These are phyloP conservation scores for Schoenoplectus tabernaemontani DNA, from an alignment of 202 grass and related monocot species.

Conservation along the genomic window DNA sequence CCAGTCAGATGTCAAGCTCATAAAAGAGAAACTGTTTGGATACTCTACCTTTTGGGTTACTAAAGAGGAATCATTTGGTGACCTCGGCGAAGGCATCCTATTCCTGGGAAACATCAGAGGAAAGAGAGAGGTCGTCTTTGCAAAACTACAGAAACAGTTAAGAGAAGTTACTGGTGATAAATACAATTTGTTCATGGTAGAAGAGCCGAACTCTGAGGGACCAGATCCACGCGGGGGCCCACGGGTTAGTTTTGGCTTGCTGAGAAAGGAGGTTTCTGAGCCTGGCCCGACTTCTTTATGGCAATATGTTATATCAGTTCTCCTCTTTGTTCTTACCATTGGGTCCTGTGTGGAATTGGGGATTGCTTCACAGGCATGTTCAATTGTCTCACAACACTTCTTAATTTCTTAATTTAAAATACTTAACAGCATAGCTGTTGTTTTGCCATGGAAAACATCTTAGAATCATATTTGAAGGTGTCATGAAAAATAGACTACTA, in stretches of 20 bases:
- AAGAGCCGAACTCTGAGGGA: conserved; percentile 88
- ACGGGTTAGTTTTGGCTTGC: conserved; percentile 86
- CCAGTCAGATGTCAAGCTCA: conserved; percentile 70
- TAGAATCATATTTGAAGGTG: neutral
- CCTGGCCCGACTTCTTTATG: conserved; percentile 87
- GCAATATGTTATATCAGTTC: conserved; percentile 94
- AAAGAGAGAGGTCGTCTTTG: conserved; percentile 84
- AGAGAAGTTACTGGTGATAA: conserved; percentile 70
- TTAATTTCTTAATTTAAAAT: neutral
- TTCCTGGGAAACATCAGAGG: conserved; percentile 87
- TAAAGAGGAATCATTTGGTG: conserved; percentile 93
- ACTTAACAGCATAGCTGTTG: neutral
- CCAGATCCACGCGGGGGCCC: conserved; percentile 86
- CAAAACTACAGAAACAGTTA: conserved; percentile 63
- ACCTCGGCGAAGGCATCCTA: conserved; percentile 87
- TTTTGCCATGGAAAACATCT: neutral
- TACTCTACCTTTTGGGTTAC: conserved; percentile 99
- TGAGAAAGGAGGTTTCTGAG: conserved; percentile 94
- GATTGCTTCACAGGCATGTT: conserved; percentile 84
- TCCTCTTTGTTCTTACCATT: conserved; percentile 84
- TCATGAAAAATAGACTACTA: neutral
- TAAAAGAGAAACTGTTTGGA: conserved; percentile 92
- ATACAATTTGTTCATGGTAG: conserved; percentile 98
- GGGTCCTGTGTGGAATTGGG: conserved; percentile 89
- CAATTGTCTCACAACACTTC: neutral